Percentiles rank a stretch among this genome's conserved stretches.
Evolutionary conservation across 257 asterid species (phyloP).

Genomic region (Plantago major): DNA sequence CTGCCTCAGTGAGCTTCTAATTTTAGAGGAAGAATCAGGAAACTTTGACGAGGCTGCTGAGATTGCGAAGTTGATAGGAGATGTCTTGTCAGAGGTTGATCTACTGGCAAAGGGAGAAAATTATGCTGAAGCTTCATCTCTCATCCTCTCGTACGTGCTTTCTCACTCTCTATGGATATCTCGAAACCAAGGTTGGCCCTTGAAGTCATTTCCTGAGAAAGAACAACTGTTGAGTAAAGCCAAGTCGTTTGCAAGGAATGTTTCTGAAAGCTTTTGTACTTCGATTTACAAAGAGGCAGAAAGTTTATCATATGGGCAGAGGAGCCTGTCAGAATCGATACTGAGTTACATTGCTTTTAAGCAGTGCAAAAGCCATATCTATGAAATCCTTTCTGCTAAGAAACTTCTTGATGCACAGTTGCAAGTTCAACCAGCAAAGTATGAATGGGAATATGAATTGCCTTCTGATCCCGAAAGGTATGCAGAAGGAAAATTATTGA

Average conservation of each 20-base stretch:
- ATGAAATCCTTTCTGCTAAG: slow-evolving; percentile 34
- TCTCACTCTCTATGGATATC: slow-evolving; percentile 41
- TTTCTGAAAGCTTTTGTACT: slow-evolving; percentile 27
- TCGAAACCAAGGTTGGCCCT: slow-evolving; percentile 48
- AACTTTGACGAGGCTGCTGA: slow-evolving; percentile 54
- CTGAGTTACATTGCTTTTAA: slow-evolving; percentile 22
- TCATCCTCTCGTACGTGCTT: slow-evolving; percentile 31
- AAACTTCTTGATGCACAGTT: slow-evolving; percentile 46
- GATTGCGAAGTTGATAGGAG: slow-evolving; percentile 37
- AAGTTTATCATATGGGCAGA: slow-evolving; percentile 27
- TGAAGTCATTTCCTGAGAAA: slow-evolving; percentile 35
- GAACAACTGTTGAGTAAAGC: slow-evolving; percentile 35
- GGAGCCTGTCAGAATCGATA: slow-evolving; percentile 30
- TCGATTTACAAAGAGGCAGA: slow-evolving; percentile 28
- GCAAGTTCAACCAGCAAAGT: slow-evolving; percentile 20
- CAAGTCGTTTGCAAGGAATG: slow-evolving; percentile 26
- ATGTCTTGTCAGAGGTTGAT: slow-evolving; percentile 38
- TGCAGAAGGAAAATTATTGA: slow-evolving; percentile 23
- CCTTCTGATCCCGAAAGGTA: slow-evolving; percentile 16
- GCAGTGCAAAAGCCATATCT: slow-evolving; percentile 14
- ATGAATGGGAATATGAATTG: slow-evolving; percentile 30
- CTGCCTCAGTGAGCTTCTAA: slow-evolving; percentile 42
- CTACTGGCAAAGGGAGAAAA: slow-evolving; percentile 30
- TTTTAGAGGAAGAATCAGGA: slow-evolving; percentile 47
- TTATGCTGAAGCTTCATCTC: slow-evolving; percentile 28